A percentile compares a stretch with the other conserved stretches of the same genome.
Conservation (phyloP, 2,329 filamentous ascomycete species). For the Ophiostoma piceae region DNA sequence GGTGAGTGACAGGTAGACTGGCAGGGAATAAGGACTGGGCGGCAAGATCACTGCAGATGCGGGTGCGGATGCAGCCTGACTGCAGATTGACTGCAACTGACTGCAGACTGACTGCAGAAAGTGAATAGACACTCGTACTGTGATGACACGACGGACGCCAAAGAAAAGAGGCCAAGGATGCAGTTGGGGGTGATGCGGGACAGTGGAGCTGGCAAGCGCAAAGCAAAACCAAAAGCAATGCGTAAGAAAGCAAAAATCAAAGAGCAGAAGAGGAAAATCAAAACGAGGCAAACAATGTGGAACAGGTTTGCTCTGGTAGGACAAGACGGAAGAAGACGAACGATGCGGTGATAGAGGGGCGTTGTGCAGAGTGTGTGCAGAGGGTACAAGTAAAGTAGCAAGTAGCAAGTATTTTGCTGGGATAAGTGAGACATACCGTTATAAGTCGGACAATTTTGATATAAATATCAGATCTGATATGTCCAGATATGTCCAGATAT, state of each 20-base stretch:
- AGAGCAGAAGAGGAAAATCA: background rate
- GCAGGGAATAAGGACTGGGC: background rate
- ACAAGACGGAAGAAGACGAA: slow-evolving; percentile 1
- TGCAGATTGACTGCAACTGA: too few species aligned
- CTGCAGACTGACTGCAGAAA: background rate
- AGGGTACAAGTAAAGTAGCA: background rate
- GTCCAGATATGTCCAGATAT: too few species aligned
- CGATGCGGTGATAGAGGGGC: background rate
- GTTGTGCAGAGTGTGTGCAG: background rate
- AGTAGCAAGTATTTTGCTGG: background rate
- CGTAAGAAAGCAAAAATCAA: too few species aligned
- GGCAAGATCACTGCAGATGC: background rate
- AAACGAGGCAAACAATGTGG: background rate
- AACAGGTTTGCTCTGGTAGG: slow-evolving; percentile 1
- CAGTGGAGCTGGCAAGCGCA: background rate
- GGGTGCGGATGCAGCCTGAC: too few species aligned
- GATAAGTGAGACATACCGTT: background rate
- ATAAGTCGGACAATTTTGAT: background rate
- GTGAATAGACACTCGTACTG: background rate
- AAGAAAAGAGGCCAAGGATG: background rate
- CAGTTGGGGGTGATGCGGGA: background rate
- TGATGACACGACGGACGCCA: background rate
- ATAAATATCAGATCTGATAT: background rate
- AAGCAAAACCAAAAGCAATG: background rate
- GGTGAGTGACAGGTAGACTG: background rate